Evolutionary conservation across 2,329 filamentous ascomycete species (phyloP), one percentile per base, ranked within the genome.

Genomic region (Ophiosphaerella herpotricha): DNA sequence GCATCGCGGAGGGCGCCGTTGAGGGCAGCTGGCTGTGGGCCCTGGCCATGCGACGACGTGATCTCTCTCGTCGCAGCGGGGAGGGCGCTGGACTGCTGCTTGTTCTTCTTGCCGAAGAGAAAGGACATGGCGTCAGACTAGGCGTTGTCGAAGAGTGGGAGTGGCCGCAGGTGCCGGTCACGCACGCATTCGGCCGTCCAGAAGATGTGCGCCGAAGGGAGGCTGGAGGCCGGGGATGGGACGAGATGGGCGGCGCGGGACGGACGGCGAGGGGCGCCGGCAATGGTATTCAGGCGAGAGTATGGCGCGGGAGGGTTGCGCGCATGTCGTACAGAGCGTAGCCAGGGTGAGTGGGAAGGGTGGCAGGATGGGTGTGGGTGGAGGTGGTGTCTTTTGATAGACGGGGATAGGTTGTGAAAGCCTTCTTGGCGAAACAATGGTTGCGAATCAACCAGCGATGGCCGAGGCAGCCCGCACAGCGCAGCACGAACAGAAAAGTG

Each of bases 41-140:
- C 72, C 45, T 78, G 71, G 36, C 76, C 83, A 67, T 85, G 81
- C 39, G 82, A 81, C 16, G 80, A 82, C 52, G 80, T 77, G 46
- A 83, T 77, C 51, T 83, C 82, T 63, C 83, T 76, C 18, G 78
- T 77, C 43, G 80, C 79, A n/a, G 80, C 73, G 38, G 82, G 81
- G 29, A 83, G 75, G 35, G 76, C 74, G 58, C 61, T 72, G 55
- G 61, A 46, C 49, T 67, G 66, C 60, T 72, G 69, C 62, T 74
- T 74, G 59, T 64, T 75, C 65, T 73, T 73, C 64, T 78, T 79
- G 52, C 79, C 78, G 64, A 81, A 81, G 50, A 81, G 74, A 67
- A 82, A 82, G 58, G 78, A 80, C 79, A 82, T 79, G 63, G 58
- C 63, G 64, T 50, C 52, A 55, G 51, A 31, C 53, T 29, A 50